Base-by-base conservation (phyloP, 179 eudicot species). In the Beta corolliflora region DNA sequence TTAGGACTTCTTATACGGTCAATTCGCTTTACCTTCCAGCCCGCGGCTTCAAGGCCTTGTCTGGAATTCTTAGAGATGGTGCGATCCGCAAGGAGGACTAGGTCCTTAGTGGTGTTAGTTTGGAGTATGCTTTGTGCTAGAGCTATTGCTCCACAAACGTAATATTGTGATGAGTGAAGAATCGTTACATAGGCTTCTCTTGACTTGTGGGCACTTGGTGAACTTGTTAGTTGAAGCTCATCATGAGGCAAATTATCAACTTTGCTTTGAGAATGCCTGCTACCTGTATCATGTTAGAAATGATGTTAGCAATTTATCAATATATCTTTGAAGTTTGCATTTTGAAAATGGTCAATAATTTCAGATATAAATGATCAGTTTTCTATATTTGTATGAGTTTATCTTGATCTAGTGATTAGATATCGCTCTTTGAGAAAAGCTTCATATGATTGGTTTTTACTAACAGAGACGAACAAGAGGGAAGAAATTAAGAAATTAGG, bases 131-230 rank as follows among this genome's bases (percentile, higher is more conserved):
- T 92, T 80, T 89, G 94, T 9, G 96, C 97, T 58, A 94, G 82
- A 66, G 95, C 92, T 60, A 93, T 91, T 31, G 97, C 98, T 69
- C 97, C 98, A 77, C 98, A 93, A 0, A 94, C 94, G 78, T 92
- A 94, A 16, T 77, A 46, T 83, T 93, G 96, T 0, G 96, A 88
- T 44, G 97, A 90, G 80, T 94, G 98, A 14, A 94, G 83, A 72
- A 93, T 74, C 5, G 97, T 93, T 52, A 90, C 97, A 75, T 92
- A 93, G 25, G 97, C 97, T 80, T 92, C 92, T 87, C 85, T 89
- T 82, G 59, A 83, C 50, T 31, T 75, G n/a, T 59, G 48, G 59
- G 69, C 67, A 54, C 60, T 65, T 23, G 63, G 50, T 56, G 74
- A 23, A 44, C 75, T 63, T 63, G 60, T 53, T 21, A 56, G 12